phyloP scores from a whole-genome alignment of 2,329 filamentous ascomycete species.

The Coccinonectria pachysandricola region DNA sequence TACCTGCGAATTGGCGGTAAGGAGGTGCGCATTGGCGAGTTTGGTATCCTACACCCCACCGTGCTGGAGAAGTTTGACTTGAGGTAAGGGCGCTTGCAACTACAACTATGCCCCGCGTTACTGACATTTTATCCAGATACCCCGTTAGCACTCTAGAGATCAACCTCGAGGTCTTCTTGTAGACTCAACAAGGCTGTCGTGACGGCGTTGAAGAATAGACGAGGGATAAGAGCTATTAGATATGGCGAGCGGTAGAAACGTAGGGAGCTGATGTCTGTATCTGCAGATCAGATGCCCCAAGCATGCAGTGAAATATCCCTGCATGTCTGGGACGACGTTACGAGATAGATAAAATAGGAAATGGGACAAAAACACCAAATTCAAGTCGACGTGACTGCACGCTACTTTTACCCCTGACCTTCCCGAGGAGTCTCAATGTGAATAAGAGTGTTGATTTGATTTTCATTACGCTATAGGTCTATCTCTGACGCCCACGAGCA shows the following conservation, averaged over 20 bases:
- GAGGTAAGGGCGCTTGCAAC: slow-evolving; percentile 41
- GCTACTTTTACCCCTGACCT: too few species aligned
- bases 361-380: slow-evolving; percentile 7
- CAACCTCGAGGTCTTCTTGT: slow-evolving; percentile 90
- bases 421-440: too few species aligned
- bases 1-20: slow-evolving; percentile 66
- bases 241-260: slow-evolving; percentile 1
- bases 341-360: slow-evolving; percentile 18
- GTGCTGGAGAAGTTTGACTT: slow-evolving; percentile 92
- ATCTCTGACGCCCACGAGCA: too few species aligned
- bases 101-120: slow-evolving; percentile 4
- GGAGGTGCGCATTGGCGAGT: slow-evolving; percentile 69
- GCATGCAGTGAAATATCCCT: too few species aligned
- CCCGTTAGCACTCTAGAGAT: slow-evolving; percentile 91
- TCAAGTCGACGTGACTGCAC: not conserved
- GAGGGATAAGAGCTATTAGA: slow-evolving; percentile 4
- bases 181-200: slow-evolving; percentile 17
- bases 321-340: slow-evolving; percentile 12
- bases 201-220: slow-evolving; percentile 7
- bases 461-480: too few species aligned
- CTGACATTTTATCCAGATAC: slow-evolving; percentile 43
- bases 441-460: too few species aligned
- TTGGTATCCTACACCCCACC: slow-evolving; percentile 87
- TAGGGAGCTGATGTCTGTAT: too few species aligned
- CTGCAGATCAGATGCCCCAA: slow-evolving; percentile 1